phyloP scores from a whole-genome alignment of 176 grass and related monocot genomes.

The maize (Zea mays) region DNA sequence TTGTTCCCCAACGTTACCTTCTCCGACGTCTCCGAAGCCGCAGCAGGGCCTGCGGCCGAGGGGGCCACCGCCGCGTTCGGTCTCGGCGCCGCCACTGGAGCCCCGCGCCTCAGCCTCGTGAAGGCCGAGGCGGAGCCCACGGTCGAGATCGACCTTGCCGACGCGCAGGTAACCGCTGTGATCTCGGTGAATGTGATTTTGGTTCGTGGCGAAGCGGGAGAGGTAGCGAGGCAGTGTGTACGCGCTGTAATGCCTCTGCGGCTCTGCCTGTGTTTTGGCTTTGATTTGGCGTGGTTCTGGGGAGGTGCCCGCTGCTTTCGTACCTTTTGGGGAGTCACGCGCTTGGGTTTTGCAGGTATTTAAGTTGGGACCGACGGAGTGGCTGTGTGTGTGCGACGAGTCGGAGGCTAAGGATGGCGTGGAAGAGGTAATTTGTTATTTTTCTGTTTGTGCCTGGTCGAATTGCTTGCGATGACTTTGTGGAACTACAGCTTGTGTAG shows the following conservation, averaged over 20 bases:
- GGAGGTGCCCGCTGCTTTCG: not conserved
- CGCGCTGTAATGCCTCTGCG: not conserved
- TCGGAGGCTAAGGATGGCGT: constrained; percentile 47
- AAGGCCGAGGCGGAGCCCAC: constrained; percentile 19
- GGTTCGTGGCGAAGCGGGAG: not conserved
- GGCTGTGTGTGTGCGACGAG: constrained; percentile 72
- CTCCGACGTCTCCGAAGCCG: constrained; percentile 43
- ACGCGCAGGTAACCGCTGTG: constrained; percentile 58
- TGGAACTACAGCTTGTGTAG: not conserved
- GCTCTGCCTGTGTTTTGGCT: not conserved
- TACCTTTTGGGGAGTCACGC: not conserved
- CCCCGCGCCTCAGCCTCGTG: constrained; percentile 47
- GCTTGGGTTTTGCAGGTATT: constrained; percentile 65
- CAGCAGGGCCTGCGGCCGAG: constrained; percentile 10
- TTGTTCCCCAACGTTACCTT: constrained; percentile 60
- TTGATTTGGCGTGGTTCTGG: not conserved
- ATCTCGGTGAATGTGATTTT: constrained; percentile 36
- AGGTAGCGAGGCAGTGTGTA: not conserved
- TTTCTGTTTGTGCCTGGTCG: not conserved
- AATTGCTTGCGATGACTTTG: not conserved
- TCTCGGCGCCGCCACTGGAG: constrained; percentile 31
- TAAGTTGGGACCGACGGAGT: constrained; percentile 53
- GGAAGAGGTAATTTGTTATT: constrained; percentile 61
- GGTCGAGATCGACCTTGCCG: constrained; percentile 61
- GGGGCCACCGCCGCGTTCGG: constrained; percentile 52